Evolutionary conservation across 768 basidiomycete genomes (phyloP), one percentile per base, ranked within the genome.

Genomic region (Naganishia onofrii): DNA sequence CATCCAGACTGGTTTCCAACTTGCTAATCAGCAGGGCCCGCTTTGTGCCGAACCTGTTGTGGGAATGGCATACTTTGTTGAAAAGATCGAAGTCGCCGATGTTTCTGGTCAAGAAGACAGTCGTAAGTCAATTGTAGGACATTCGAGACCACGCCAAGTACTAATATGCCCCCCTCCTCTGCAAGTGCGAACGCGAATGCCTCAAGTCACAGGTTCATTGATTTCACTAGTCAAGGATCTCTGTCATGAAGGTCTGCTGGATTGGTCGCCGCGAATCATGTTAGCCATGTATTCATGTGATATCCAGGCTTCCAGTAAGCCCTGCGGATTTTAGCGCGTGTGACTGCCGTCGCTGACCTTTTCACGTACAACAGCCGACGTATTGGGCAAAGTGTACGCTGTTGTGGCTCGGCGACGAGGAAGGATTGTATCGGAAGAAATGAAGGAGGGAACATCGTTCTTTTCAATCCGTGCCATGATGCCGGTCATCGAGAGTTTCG

Each of bases 271-370:
- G 17, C 85, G 96, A 69, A 85, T 99, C 74, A 91, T 94, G 88
- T 83, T 99, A 74, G 96, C 96, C 0, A 98, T 98, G 93, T 99
- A 99, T 80, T 89, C 90, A 15, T 99, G 95, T 81, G 94, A 98
- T 77, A 98, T 99, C 66, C 96, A 97, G 82, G 92, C 94, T 0
- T 93, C 95, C 19, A 92, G 94, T 97, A 79, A 77, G 91, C 84
- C 17, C 36, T 53, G n/a, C 21, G 15, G 17, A 52, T 29, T 57
- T 64, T 65, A 60, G 67, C 46, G 15, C 42, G 15, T 71, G 38
- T 68, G 31, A 72, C 46, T 57, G 64, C 64, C 15, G n/a, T 53
- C 51, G 28, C n/a, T 52, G 34, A 67, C 46, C 29, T 15, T 46
- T 13, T 13, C 28, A 4, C n/a, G 26, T 48, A 55, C 60, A 31